Evolutionary conservation across 192 early-diverging fungal species (phyloP).

Genomic region (Backusella tarrabulga): DNA sequence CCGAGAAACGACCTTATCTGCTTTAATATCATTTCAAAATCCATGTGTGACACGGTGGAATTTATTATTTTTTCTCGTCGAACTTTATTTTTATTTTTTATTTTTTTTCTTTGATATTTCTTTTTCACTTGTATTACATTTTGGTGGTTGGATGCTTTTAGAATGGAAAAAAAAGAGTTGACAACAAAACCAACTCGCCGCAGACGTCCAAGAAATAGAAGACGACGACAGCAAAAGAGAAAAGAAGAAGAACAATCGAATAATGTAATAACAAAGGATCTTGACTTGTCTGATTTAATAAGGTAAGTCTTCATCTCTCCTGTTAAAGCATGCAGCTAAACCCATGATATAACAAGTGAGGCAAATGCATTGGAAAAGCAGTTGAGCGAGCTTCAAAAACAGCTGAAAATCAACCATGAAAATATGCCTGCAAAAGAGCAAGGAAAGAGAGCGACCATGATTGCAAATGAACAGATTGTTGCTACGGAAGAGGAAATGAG

Average conservation of each 20-base stretch:
- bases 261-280: not conserved
- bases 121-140: not conserved
- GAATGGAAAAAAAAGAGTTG: slow-evolving; percentile 7
- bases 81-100: not conserved
- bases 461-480: slow-evolving; percentile 23
- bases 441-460: slow-evolving; percentile 14
- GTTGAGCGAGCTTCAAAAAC: slow-evolving; percentile 29
- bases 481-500: slow-evolving; percentile 33
- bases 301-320: slow-evolving; percentile 12
- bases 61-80: not conserved
- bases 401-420: slow-evolving; percentile 26
- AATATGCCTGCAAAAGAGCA: slow-evolving; percentile 28
- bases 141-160: not conserved
- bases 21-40: too few relatives aligned
- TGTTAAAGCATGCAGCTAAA: not conserved
- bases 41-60: not conserved
- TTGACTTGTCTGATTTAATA: slow-evolving; percentile 24
- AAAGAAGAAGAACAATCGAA: not conserved
- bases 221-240: not conserved
- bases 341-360: slow-evolving; percentile 19
- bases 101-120: not conserved
- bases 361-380: slow-evolving; percentile 38
- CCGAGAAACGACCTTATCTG: too few relatives aligned
- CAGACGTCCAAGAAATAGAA: slow-evolving; percentile 19
- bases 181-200: slow-evolving; percentile 9